Percentiles rank a stretch among this genome's conserved stretches.
Conservation (phyloP, 2,329 filamentous ascomycete species). For the Fusarium camptoceras region DNA sequence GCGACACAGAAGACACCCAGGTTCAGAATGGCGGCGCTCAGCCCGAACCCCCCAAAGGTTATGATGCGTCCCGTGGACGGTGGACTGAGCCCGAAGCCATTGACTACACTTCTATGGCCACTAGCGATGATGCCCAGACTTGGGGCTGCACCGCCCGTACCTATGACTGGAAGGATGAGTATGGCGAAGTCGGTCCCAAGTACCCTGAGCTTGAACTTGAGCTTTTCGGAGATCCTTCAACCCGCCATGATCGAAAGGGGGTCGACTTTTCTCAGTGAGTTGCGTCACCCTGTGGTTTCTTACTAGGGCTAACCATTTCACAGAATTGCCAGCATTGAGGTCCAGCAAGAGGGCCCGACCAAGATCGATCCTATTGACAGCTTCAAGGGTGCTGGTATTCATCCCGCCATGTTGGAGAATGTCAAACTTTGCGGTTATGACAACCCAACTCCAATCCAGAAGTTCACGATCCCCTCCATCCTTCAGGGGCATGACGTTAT, state of each 20-base stretch:
- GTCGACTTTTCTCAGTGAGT: conserved; percentile 72
- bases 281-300: conserved; percentile 19
- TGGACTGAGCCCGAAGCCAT: conserved; percentile 62
- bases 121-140: conserved; percentile 35
- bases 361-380: conserved; percentile 63
- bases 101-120: conserved; percentile 58
- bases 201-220: conserved; percentile 77
- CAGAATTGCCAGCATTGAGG: conserved; percentile 67
- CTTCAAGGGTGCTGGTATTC: conserved; percentile 84
- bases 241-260: conserved; percentile 63
- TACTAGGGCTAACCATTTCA: conserved; percentile 38
- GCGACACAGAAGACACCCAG: not conserved
- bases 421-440: conserved; percentile 78
- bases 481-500: conserved; percentile 83
- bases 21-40: not conserved
- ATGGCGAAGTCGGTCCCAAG: conserved; percentile 83
- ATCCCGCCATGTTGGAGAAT: conserved; percentile 85
- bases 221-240: conserved; percentile 74
- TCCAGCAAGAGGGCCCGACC: conserved; percentile 67
- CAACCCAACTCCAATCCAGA: conserved; percentile 86
- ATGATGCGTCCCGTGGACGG: conserved; percentile 55
- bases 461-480: conserved; percentile 85
- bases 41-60: conserved; percentile 10
- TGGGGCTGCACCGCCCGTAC: conserved; percentile 70
- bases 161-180: conserved; percentile 89